Percentiles rank a stretch among this genome's conserved stretches.
These are phyloP conservation scores for Corniculantispora saksenae DNA, from an alignment of 2,329 filamentous ascomycete genomes.

Conservation along the genomic window DNA sequence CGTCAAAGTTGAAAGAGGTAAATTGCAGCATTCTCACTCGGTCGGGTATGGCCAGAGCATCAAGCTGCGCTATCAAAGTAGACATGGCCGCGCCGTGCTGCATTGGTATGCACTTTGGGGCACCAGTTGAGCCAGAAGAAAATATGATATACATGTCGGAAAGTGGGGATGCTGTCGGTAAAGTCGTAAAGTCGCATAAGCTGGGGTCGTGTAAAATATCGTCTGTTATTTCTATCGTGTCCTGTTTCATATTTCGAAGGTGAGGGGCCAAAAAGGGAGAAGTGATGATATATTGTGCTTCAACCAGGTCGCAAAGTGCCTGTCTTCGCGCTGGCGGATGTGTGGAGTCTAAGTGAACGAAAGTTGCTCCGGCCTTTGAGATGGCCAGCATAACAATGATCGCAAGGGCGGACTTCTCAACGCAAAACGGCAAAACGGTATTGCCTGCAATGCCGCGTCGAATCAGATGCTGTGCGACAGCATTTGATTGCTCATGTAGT, in stretches of 20 bases:
- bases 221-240: not conserved
- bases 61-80: not conserved
- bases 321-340: constrained; percentile 4
- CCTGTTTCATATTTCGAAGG: not conserved
- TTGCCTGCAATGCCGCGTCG: not conserved
- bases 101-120: not conserved
- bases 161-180: not conserved
- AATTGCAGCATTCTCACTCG: constrained; percentile 18
- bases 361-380: constrained; percentile 17
- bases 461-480: not conserved
- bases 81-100: not conserved
- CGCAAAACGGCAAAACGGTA: constrained; percentile 11
- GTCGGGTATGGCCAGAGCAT: not conserved
- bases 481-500: not conserved
- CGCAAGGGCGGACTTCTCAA: constrained; percentile 19
- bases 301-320: not conserved
- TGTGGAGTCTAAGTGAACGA: constrained; percentile 13
- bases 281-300: not conserved
- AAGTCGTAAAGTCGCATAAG: not conserved
- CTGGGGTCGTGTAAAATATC: not conserved
- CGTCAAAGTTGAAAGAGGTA: constrained; percentile 21
- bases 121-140: not conserved
- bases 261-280: not conserved
- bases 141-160: not conserved
- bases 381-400: constrained; percentile 18